A percentile compares a stretch with the other conserved stretches of the same genome.
These are phyloP conservation scores for Pterulicium gracile DNA, from an alignment of 1,284 basidiomycete genomes.

Conservation along the genomic window DNA sequence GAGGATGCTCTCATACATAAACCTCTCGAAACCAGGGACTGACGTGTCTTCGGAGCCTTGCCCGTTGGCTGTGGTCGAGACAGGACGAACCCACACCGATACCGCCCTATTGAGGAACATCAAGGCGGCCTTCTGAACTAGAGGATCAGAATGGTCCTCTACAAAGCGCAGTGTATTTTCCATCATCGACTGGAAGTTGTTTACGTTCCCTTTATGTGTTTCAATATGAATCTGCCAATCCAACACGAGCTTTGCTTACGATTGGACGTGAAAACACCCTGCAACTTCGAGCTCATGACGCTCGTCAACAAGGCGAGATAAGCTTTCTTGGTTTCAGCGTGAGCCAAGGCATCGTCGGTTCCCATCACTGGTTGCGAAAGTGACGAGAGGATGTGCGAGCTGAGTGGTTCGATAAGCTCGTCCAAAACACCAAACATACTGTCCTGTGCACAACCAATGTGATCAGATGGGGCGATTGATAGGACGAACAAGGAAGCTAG, in stretches of 20 bases:
- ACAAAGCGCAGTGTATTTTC: slow-evolving; percentile 74
- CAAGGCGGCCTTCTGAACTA: slow-evolving; percentile 75
- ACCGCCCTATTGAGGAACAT: slow-evolving; percentile 74
- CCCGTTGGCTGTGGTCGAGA: slow-evolving; percentile 24
- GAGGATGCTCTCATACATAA: slow-evolving; percentile 84
- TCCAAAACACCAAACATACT: slow-evolving; percentile 83
- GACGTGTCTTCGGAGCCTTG: slow-evolving; percentile 30
- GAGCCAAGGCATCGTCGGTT: slow-evolving; percentile 83
- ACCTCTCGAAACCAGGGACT: slow-evolving; percentile 87
- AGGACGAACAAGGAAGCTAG: slow-evolving; percentile 13
- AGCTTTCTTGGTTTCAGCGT: slow-evolving; percentile 82
- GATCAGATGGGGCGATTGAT: slow-evolving; percentile 7
- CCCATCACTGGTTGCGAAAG: slow-evolving; percentile 79
- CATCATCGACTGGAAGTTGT: slow-evolving; percentile 58
- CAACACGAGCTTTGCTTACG: slow-evolving; percentile 39
- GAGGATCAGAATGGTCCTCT: slow-evolving; percentile 62
- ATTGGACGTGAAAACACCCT: slow-evolving; percentile 79
- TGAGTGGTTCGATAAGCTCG: slow-evolving; percentile 81
- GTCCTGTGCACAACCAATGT: slow-evolving; percentile 29
- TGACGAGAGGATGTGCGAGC: slow-evolving; percentile 73
- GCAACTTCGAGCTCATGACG: slow-evolving; percentile 74
- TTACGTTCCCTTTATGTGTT: slow-evolving; percentile 59
- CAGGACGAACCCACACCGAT: slow-evolving; percentile 66
- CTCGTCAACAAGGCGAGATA: slow-evolving; percentile 82
- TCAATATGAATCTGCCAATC: slow-evolving; percentile 4